Evolutionary conservation across 2,329 filamentous ascomycete species (phyloP), one percentile per base, ranked within the genome.

Genomic region (Lachnellula arida): DNA sequence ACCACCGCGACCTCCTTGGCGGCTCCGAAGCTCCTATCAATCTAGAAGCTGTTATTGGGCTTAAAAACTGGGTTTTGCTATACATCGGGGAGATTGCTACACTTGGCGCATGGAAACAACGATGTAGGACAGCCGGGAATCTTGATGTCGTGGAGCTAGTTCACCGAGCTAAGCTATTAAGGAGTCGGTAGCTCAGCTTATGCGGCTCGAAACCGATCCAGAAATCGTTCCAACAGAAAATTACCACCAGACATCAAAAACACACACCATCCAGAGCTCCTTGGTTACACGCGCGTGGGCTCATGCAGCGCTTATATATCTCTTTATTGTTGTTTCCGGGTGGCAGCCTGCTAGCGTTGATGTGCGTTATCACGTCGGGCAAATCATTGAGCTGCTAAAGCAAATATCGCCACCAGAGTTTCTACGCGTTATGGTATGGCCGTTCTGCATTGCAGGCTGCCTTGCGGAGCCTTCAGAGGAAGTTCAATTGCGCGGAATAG

Each of bases 71-170:
- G 79, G 75, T 2, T 4, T 23, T 23, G 22, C 4, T 23, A 23
- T 76, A 2, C 51, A 74, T 86, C 28, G 77, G 76, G 12, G 75
- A 82, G 39, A 76, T 81, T 32, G 73, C 80, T 7, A 66, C 73
- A 1, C 72, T 86, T 2, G 76, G 79, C 48, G 72, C 75, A 0
- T 84, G 81, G 81, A 85, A 84, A 69, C 76, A 78, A 64, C 70
- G 75, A 17, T 73, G 74, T 60, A 76, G 70, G 48, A 64, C 66
- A 34, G 59, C 65, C 3, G 76, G 76, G 2, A 73, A 71, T 0
- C 68, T 83, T 0, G 76, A 75, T 7, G 48, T 68, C 1, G 55
- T 64, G 1, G 73, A 79, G 51, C 72, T 82, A 2, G 68, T 78
- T 4, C 62, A 69, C 2, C 75, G 76, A 9, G 77, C 75, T 1